Percentiles rank a stretch among this genome's conserved stretches.
Conservation (phyloP, 164 flowering plant species). For the Kingdonia uniflora region DNA sequence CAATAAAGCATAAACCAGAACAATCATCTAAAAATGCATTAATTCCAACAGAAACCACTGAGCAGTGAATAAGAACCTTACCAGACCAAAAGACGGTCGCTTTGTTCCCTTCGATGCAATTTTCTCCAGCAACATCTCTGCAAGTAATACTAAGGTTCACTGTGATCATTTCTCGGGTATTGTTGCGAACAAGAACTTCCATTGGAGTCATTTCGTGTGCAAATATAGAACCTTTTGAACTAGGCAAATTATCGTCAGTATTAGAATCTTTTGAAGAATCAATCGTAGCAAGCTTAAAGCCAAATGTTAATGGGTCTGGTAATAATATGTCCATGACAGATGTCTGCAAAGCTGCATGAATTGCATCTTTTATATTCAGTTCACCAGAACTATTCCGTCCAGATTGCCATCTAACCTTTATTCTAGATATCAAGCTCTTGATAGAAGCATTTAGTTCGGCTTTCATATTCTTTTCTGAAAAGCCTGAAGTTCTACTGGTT, state of each 20-base stretch:
- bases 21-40: no score
- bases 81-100: constrained; percentile 93
- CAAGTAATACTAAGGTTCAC: constrained; percentile 76
- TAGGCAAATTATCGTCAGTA: constrained; percentile 10
- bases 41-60: no score
- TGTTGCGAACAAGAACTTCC: constrained; percentile 93
- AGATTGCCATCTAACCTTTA: constrained; percentile 92
- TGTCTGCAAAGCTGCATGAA: constrained; percentile 83
- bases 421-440: constrained; percentile 74
- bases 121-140: constrained; percentile 95
- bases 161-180: constrained; percentile 70
- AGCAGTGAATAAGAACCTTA: constrained; percentile 16
- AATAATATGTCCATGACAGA: constrained; percentile 89
- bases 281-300: constrained; percentile 59
- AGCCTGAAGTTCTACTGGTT: constrained; percentile 29
- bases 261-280: constrained; percentile 16
- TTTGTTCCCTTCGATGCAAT: constrained; percentile 71
- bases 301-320: constrained; percentile 94
- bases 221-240: constrained; percentile 36
- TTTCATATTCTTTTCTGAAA: constrained; percentile 62
- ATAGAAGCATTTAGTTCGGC: constrained; percentile 88
- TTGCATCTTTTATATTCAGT: constrained; percentile 79
- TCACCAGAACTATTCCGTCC: constrained; percentile 94
- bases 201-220: constrained; percentile 87
- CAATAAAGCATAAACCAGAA: no score